Conservation (phyloP, 345 rosid genomes). For the Hibiscus syriacus region DNA sequence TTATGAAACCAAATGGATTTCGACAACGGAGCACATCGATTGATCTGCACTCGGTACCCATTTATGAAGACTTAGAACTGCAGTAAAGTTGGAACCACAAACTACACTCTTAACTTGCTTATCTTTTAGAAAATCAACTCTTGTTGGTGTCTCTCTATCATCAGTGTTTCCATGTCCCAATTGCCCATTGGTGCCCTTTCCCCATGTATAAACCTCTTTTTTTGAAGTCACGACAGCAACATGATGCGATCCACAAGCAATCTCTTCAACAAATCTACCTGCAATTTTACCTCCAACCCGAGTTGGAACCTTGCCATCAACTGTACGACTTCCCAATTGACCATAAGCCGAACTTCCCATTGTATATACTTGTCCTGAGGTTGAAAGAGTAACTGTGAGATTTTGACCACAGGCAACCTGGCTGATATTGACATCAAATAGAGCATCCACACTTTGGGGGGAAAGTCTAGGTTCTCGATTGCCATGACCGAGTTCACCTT, state of each 20-base stretch:
- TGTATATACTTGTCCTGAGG: conserved; percentile 60
- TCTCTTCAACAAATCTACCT: conserved; percentile 50
- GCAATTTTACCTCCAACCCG: conserved; percentile 54
- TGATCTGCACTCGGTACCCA: conserved; percentile 62
- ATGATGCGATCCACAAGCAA: conserved; percentile 76
- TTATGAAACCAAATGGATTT: conserved; percentile 72
- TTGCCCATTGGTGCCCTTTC: conserved; percentile 74
- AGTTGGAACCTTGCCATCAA: conserved; percentile 46
- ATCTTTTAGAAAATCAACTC: conserved; percentile 54
- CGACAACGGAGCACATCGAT: conserved; percentile 66
- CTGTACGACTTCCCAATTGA: conserved; percentile 61
- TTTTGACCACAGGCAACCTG: conserved; percentile 67
- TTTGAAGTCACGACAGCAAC: conserved; percentile 65
- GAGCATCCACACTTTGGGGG: conserved; percentile 43
- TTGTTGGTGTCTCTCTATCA: conserved; percentile 45
- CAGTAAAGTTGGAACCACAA: conserved; percentile 76
- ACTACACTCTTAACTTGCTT: conserved; percentile 61
- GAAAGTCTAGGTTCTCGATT: conserved; percentile 49
- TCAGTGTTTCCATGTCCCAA: conserved; percentile 70
- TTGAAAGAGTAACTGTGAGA: conserved; percentile 63
- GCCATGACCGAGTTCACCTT: conserved; percentile 71
- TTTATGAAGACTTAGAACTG: conserved; percentile 69
- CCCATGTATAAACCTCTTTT: conserved; percentile 75
- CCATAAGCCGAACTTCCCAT: conserved; percentile 72
- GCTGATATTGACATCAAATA: conserved; percentile 39